Conservation (phyloP, 2,329 filamentous ascomycete species). For the Acephala macrosclerotiorum region DNA sequence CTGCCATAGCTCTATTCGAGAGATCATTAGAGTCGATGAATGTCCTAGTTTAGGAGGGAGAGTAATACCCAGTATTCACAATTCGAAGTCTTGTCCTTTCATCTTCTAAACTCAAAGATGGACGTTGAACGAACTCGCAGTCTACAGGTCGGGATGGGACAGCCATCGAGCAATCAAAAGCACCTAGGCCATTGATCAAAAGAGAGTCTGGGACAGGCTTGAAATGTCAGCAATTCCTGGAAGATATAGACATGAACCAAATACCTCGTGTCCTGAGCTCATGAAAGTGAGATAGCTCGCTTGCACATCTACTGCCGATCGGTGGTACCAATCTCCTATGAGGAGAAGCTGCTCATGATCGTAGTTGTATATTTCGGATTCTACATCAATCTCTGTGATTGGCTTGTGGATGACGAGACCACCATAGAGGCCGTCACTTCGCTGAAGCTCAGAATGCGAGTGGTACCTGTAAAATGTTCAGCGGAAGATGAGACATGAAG, state of each 20-base stretch:
- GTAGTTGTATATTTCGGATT: conserved; percentile 38
- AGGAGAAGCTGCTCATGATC: conserved; percentile 52
- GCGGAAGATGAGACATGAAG: neutral
- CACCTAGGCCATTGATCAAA: conserved; percentile 53
- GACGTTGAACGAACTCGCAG: conserved; percentile 43
- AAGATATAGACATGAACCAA: too few relatives aligned
- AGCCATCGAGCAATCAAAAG: conserved; percentile 54
- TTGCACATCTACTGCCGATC: conserved; percentile 48
- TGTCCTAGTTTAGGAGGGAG: neutral
- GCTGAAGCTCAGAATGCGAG: conserved; percentile 50
- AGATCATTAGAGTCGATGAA: neutral
- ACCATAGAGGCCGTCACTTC: conserved; percentile 54
- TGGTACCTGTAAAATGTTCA: conserved; percentile 52
- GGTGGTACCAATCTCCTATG: conserved; percentile 57
- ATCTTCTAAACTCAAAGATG: neutral
- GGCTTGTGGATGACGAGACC: conserved; percentile 51
- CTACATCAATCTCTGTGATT: conserved; percentile 33
- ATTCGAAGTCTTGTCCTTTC: neutral
- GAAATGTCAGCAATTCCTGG: neutral
- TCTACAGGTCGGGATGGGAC: conserved; percentile 52
- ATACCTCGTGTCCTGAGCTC: conserved; percentile 52
- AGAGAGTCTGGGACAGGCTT: conserved; percentile 52
- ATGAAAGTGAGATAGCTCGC: conserved; percentile 51
- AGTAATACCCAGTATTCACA: neutral
- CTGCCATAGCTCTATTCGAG: conserved; percentile 47